Conservation (phyloP, 169 alveolate genomes). For the Ichthyophthirius multifiliis region DNA sequence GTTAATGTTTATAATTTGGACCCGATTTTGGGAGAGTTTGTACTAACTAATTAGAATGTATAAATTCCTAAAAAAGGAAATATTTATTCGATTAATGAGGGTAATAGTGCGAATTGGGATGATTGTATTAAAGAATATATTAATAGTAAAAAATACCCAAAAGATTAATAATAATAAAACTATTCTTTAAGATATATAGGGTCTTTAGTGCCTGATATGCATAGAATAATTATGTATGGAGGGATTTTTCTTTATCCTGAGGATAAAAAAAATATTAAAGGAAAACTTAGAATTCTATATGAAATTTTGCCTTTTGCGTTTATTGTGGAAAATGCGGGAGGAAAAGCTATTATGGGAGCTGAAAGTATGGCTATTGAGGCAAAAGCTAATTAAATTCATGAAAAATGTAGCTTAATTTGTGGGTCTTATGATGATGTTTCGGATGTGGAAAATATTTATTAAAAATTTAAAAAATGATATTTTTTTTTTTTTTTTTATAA, state of each 20-base stretch:
- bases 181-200: conserved; percentile 62
- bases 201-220: conserved; percentile 72
- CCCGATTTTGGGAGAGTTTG: conserved; percentile 62
- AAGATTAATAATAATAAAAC: not conserved
- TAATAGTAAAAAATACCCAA: conserved; percentile 30
- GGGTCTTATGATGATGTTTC: conserved; percentile 58
- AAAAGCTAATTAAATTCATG: conserved; percentile 54
- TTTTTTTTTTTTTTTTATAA: too few species aligned
- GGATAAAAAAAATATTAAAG: conserved; percentile 45
- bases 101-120: conserved; percentile 54
- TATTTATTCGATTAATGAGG: conserved; percentile 67
- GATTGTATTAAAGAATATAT: conserved; percentile 47
- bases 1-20: conserved; percentile 70
- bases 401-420: conserved; percentile 58
- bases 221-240: conserved; percentile 69
- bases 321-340: conserved; percentile 85
- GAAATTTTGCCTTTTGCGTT: conserved; percentile 83
- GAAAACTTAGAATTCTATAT: conserved; percentile 80
- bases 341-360: conserved; percentile 75
- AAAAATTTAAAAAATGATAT: too few species aligned
- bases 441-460: conserved; percentile 14
- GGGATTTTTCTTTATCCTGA: conserved; percentile 73
- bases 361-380: conserved; percentile 51
- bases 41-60: conserved; percentile 54
- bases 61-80: conserved; percentile 43